Percentiles rank a stretch among this genome's conserved stretches.
Evolutionary conservation across 768 basidiomycete genomes (phyloP).

Genomic region (Boletus reticulatus): DNA sequence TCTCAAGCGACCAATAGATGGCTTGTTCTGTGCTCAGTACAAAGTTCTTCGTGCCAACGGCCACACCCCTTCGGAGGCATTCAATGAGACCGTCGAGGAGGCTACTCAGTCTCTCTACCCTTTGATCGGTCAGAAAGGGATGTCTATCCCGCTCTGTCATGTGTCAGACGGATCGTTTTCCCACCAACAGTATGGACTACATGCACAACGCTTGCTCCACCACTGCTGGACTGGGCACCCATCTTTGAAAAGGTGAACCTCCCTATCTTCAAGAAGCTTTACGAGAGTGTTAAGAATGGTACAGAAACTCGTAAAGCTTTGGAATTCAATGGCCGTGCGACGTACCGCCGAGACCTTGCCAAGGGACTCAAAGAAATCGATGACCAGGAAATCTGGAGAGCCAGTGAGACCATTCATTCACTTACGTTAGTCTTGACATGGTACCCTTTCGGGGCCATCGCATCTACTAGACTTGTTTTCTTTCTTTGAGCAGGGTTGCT

Average conservation of each 20-base stretch:
- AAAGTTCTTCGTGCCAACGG: constrained; percentile 95
- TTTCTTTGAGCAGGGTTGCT: constrained; percentile 9
- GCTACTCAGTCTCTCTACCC: constrained; percentile 99
- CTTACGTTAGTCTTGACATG: neutral
- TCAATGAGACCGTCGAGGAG: constrained; percentile 99
- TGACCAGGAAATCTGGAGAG: constrained; percentile 98
- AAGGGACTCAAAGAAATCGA: constrained; percentile 93
- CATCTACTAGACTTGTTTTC: constrained; percentile 1
- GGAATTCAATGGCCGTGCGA: constrained; percentile 90
- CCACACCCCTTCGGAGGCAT: constrained; percentile 96
- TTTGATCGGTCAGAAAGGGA: constrained; percentile 90
- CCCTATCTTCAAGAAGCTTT: constrained; percentile 93
- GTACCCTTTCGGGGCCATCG: constrained; percentile 5
- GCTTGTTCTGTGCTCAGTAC: constrained; percentile 99
- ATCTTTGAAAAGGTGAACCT: constrained; percentile 92
- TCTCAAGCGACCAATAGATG: constrained; percentile 53
- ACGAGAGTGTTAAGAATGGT: constrained; percentile 92
- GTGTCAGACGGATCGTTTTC: neutral
- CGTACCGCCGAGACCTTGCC: constrained; percentile 91
- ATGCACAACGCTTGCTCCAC: constrained; percentile 99
- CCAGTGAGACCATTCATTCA: constrained; percentile 49
- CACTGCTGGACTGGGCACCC: constrained; percentile 97
- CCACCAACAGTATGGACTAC: constrained; percentile 82
- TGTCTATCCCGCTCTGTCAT: neutral
- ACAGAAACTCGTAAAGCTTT: constrained; percentile 96